Percentiles rank a stretch among this genome's conserved stretches.
Conservation (phyloP, 202 grass and related monocot genomes). For the Musa balbisiana region DNA sequence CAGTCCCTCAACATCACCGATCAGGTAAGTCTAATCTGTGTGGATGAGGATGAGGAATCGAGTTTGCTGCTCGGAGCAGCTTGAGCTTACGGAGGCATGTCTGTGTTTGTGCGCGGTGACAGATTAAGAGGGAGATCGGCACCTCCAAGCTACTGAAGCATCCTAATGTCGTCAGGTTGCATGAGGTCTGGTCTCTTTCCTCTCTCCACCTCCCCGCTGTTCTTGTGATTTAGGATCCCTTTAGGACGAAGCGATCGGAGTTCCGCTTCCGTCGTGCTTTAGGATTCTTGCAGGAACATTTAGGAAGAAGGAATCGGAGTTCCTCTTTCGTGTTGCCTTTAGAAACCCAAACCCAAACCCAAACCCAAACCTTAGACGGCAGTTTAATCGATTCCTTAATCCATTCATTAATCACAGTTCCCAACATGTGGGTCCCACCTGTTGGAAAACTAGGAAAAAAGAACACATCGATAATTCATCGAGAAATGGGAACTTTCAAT, state of each 20-base stretch:
- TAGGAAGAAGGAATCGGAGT: neutral
- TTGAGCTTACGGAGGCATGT: neutral
- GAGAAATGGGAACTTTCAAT: too few relatives aligned
- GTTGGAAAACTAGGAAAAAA: too few relatives aligned
- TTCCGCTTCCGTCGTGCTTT: neutral
- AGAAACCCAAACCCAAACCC: too few relatives aligned
- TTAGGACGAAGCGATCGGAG: neutral
- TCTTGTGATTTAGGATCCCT: too few relatives aligned
- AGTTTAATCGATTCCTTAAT: too few relatives aligned
- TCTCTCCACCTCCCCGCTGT: too few relatives aligned
- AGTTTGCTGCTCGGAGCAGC: neutral
- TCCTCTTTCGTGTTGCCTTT: neutral
- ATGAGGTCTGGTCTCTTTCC: constrained; percentile 39
- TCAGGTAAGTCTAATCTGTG: neutral
- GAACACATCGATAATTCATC: too few relatives aligned
- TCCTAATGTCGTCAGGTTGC: constrained; percentile 71
- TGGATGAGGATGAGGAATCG: neutral
- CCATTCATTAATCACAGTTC: too few relatives aligned
- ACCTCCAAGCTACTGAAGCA: constrained; percentile 78
- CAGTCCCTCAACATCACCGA: constrained; percentile 11
- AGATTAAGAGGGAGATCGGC: constrained; percentile 82
- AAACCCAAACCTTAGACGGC: too few relatives aligned
- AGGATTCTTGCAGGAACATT: neutral
- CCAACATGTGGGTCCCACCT: too few relatives aligned
- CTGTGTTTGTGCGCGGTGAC: neutral